Conservation (phyloP, 148 eudicot genomes). For the Rheum nobile region DNA sequence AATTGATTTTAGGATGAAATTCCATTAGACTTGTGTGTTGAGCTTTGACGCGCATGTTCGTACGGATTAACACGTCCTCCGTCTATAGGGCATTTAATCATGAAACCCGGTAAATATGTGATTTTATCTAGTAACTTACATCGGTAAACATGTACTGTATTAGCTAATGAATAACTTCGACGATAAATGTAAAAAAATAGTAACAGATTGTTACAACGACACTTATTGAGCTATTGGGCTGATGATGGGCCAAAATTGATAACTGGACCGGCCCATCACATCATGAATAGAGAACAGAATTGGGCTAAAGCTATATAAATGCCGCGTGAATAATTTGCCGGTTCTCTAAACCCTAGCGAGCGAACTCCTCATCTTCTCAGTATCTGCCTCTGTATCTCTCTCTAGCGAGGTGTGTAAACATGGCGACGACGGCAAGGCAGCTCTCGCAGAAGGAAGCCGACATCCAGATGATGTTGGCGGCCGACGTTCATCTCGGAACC, state of each 20-base stretch:
- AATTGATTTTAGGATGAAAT: too few species aligned
- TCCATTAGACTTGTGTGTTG: too few species aligned
- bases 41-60: too few species aligned
- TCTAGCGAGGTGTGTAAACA: not conserved
- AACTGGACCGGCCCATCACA: not conserved
- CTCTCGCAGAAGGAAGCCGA: constrained; percentile 40
- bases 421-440: constrained; percentile 13
- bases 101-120: too few species aligned
- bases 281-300: not conserved
- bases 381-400: not conserved
- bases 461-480: constrained; percentile 61
- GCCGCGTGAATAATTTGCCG: not conserved
- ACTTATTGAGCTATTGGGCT: too few species aligned
- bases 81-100: too few species aligned
- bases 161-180: too few species aligned
- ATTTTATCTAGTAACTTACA: too few species aligned
- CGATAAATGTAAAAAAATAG: too few species aligned
- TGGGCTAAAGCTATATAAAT: not conserved
- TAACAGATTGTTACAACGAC: too few species aligned
- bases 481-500: constrained; percentile 65
- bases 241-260: not conserved
- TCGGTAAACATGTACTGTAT: too few species aligned
- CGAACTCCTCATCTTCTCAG: not conserved
- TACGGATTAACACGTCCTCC: too few species aligned
- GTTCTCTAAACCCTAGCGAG: not conserved